These are phyloP conservation scores for Monosporascus sp. DNA, from an alignment of 2,329 filamentous ascomycete genomes.

Conservation along the genomic window DNA sequence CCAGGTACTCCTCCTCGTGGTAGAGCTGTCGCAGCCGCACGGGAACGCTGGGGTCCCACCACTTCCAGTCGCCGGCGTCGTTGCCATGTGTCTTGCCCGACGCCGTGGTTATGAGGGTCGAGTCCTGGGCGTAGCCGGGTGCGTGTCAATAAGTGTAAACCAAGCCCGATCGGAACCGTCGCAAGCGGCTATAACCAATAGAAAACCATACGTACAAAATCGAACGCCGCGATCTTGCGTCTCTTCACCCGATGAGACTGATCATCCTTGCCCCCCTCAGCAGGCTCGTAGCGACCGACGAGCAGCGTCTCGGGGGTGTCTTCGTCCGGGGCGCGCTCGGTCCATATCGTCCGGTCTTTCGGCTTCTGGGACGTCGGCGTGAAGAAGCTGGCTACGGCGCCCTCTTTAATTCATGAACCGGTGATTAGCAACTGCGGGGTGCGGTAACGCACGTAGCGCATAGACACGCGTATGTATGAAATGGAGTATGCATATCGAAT, in stretches of 20 bases:
- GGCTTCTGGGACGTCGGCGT: constrained; percentile 80
- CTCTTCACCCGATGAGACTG: constrained; percentile 28
- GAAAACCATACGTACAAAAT: constrained; percentile 43
- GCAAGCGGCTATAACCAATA: too few species aligned
- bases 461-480: too few species aligned
- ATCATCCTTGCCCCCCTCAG: constrained; percentile 23
- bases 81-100: constrained; percentile 76
- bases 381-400: constrained; percentile 78
- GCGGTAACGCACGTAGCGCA: too few species aligned
- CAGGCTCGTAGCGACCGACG: constrained; percentile 63
- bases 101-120: constrained; percentile 73
- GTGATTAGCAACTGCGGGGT: too few species aligned
- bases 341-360: constrained; percentile 70
- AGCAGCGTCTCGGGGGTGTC: constrained; percentile 57
- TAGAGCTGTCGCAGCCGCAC: constrained; percentile 61
- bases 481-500: too few species aligned
- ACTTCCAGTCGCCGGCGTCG: constrained; percentile 80
- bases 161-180: neutral
- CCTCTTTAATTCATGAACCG: constrained; percentile 39
- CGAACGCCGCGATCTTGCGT: constrained; percentile 66
- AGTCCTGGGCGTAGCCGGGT: constrained; percentile 55
- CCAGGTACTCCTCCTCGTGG: constrained; percentile 61
- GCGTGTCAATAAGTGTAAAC: neutral
- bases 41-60: constrained; percentile 78
- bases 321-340: constrained; percentile 52